phyloP scores from a whole-genome alignment of 2,329 filamentous ascomycete genomes.

The Aspergillus quadrilineatus region DNA sequence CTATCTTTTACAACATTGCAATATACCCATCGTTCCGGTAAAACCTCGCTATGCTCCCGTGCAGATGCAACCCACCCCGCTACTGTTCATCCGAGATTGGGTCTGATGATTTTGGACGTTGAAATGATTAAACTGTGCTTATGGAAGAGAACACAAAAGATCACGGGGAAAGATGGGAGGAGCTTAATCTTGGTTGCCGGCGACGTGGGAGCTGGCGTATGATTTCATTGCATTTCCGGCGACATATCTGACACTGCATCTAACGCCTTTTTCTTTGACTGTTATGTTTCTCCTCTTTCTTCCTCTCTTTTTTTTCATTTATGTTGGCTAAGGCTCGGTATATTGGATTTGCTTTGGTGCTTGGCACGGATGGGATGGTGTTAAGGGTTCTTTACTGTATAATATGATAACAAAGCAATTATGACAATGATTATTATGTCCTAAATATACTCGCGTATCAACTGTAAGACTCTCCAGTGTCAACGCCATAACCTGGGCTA shows the following conservation, averaged over 20 bases:
- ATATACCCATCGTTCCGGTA: background rate
- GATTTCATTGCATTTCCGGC: background rate
- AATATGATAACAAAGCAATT: conserved; percentile 9
- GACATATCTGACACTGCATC: background rate
- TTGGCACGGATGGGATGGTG: conserved; percentile 1
- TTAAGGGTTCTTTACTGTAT: background rate
- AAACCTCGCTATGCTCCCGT: background rate
- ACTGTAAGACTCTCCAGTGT: background rate
- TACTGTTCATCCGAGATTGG: background rate
- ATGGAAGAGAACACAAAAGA: background rate
- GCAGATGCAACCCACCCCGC: too few relatives aligned
- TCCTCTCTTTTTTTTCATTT: background rate
- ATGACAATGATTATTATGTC: background rate
- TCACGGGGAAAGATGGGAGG: too few relatives aligned
- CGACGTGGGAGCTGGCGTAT: background rate
- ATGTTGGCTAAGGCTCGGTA: background rate
- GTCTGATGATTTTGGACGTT: background rate
- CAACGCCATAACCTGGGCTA: background rate
- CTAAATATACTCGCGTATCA: background rate
- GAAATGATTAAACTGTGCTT: background rate
- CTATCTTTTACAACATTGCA: background rate
- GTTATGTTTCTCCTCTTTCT: background rate
- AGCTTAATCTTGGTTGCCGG: background rate
- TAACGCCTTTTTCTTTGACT: background rate
- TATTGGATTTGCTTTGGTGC: background rate